Evolutionary conservation across 2,329 filamentous ascomycete genomes (phyloP), one percentile per base, ranked within the genome.

Genomic region (Graphilbum fragrans): DNA sequence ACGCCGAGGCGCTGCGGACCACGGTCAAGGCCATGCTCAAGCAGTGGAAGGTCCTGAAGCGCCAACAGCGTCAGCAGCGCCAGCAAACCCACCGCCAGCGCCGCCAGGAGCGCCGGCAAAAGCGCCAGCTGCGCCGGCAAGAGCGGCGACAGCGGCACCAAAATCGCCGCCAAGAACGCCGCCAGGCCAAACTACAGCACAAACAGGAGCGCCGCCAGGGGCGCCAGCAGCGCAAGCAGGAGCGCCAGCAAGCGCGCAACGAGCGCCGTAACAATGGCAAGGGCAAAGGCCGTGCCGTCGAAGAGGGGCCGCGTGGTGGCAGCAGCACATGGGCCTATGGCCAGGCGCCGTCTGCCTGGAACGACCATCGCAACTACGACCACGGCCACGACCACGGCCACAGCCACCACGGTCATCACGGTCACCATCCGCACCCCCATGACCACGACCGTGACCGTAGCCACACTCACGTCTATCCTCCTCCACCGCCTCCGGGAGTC

Each of bases 1-100:
- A 66, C 29, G 49, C 60, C 6, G 55, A 55, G 22, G 58, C 53
- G 3, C 53, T 74, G 25, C 54, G 63, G 16, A 58, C 57, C 34
- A 63, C 74, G 40, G 57, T 74, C 42, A 69, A 64, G 48, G 53
- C 51, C 3, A 52, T 76, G 22, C 59, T 60, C 40, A 55, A 60
- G 33, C 54, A 62, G 41, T 73, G 68, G 58, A 65, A 63, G 47
- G 52, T 51, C 1, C 52, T 61, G 23, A 65, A 64, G 54, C 59
- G 53, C 36, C 48, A 52, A 11, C 59, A 65, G 45, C 54, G 51
- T 39, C 45, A 59, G 43, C 53, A 57, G 34, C 53, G 53, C 36
- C 59, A 51, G 41, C 53, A 59, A 2, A 51, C 52, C 10, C 20
- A 52, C 6, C 41, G 42, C 6, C 17, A 29, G 23, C 42, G 36